Conservation (phyloP, 2,329 filamentous ascomycete species). For the Fusarium beomiforme region DNA sequence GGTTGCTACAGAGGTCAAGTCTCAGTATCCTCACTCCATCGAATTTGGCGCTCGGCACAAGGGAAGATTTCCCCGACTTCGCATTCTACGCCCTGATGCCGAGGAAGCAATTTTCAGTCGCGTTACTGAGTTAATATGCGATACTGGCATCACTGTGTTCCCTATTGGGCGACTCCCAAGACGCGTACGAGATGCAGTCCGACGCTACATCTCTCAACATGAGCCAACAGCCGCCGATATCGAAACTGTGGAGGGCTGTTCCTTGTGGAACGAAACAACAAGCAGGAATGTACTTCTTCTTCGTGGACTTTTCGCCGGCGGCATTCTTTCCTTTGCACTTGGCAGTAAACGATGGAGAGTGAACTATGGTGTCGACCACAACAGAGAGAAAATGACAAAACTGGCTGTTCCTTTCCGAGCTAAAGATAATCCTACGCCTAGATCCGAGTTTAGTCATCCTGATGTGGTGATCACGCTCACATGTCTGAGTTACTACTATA, state of each 20-base stretch:
- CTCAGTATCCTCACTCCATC: constrained; percentile 50
- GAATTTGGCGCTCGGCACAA: constrained; percentile 49
- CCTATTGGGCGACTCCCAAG: constrained; percentile 52
- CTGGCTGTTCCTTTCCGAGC: constrained; percentile 69
- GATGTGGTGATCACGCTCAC: constrained; percentile 68
- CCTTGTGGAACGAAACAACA: constrained; percentile 50
- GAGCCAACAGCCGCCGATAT: constrained; percentile 46
- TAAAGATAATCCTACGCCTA: constrained; percentile 64
- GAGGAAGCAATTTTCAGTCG: constrained; percentile 42
- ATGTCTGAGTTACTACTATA: constrained; percentile 65
- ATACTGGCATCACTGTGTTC: constrained; percentile 53
- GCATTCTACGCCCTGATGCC: constrained; percentile 55
- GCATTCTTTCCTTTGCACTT: constrained; percentile 64
- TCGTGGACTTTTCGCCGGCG: constrained; percentile 64
- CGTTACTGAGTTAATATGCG: constrained; percentile 55
- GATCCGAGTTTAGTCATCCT: constrained; percentile 71
- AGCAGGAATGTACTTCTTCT: constrained; percentile 57
- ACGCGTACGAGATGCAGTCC: constrained; percentile 46
- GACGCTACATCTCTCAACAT: constrained; percentile 56
- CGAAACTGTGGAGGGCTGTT: constrained; percentile 46
- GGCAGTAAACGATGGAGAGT: constrained; percentile 71
- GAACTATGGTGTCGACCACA: constrained; percentile 66
- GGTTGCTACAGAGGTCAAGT: constrained; percentile 45
- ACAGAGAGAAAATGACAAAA: constrained; percentile 52
- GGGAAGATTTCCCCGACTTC: constrained; percentile 58